Percentiles rank a stretch among this genome's conserved stretches.
phyloP scores from a whole-genome alignment of 208 protist genomes.

The Acanthamoeba healyi region DNA sequence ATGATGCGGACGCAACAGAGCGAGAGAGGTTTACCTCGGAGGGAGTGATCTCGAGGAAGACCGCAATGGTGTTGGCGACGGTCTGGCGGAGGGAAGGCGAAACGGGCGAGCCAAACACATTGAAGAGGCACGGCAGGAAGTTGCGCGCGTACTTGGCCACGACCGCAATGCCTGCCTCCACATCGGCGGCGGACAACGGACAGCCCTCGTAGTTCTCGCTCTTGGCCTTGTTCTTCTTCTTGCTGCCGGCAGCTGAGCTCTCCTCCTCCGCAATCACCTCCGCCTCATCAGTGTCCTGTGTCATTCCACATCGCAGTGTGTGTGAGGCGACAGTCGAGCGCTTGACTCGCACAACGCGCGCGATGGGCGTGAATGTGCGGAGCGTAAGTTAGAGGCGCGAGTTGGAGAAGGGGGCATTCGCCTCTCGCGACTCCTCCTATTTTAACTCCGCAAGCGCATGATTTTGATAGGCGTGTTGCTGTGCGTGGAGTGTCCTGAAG shows the following conservation, averaged over 20 bases:
- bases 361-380: too few relatives aligned
- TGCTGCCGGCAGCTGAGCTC: background rate
- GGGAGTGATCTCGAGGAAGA: constrained; percentile 41
- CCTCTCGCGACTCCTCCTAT: too few relatives aligned
- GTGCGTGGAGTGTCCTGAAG: too few relatives aligned
- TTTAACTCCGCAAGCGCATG: too few relatives aligned
- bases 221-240: constrained; percentile 5
- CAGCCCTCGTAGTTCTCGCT: constrained; percentile 11
- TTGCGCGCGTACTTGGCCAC: constrained; percentile 37
- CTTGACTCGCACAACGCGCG: too few relatives aligned
- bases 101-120: constrained; percentile 7
- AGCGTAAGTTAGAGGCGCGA: too few relatives aligned
- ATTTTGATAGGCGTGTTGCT: too few relatives aligned
- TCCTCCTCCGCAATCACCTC: background rate
- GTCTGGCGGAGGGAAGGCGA: background rate
- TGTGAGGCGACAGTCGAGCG: too few relatives aligned
- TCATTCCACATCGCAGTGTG: too few relatives aligned
- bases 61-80: constrained; percentile 21
- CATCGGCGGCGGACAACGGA: background rate
- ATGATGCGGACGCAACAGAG: too few relatives aligned
- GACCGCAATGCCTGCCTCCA: background rate
- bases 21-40: background rate
- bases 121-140: constrained; percentile 54
- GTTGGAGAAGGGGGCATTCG: too few relatives aligned
- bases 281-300: background rate